Conservation (phyloP, 306 rosid genomes). For the Albizia julibrissin region DNA sequence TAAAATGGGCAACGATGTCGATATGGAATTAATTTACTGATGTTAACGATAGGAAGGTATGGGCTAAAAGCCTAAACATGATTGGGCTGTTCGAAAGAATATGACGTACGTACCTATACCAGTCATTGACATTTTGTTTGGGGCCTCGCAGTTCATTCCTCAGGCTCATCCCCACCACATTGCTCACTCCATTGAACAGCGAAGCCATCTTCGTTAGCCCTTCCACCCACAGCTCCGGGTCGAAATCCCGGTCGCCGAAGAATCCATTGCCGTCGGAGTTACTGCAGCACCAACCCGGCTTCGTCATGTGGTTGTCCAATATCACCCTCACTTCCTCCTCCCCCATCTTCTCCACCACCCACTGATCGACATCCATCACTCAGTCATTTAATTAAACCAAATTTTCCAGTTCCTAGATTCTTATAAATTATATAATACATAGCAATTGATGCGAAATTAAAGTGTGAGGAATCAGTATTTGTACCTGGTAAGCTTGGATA, state of each 20-base stretch:
- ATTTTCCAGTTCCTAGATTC: neutral
- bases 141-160: conserved; percentile 85
- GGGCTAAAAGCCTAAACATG: neutral
- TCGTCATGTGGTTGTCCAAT: conserved; percentile 69
- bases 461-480: neutral
- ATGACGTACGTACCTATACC: conserved; percentile 60
- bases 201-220: conserved; percentile 75
- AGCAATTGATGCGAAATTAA: neutral
- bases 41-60: neutral
- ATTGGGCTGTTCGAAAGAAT: neutral
- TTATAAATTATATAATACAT: no score
- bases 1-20: neutral
- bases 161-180: conserved; percentile 81
- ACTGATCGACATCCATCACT: conserved; percentile 30
- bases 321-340: conserved; percentile 67
- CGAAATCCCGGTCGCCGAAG: conserved; percentile 67
- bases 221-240: conserved; percentile 62
- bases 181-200: conserved; percentile 54
- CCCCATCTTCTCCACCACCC: conserved; percentile 63
- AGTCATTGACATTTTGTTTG: conserved; percentile 60
- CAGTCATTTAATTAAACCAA: neutral
- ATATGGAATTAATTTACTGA: neutral
- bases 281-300: conserved; percentile 85
- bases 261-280: conserved; percentile 73
- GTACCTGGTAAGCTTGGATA: conserved; percentile 61